Conservation (phyloP, 371 early-diverging fungal genomes). For the Smittium mucronatum region DNA sequence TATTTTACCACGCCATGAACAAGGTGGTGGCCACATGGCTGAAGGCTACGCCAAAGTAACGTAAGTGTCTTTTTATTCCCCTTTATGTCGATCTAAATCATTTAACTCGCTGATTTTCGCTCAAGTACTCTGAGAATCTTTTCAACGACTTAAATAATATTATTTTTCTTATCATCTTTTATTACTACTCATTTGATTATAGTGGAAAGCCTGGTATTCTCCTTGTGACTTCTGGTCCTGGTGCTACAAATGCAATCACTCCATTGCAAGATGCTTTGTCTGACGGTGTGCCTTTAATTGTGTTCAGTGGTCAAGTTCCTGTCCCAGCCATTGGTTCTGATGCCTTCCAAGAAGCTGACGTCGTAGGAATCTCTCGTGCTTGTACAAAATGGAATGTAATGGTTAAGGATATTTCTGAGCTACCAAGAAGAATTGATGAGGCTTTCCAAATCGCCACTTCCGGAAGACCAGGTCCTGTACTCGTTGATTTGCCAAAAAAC, state of each 20-base stretch:
- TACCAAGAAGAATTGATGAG: slow-evolving; percentile 92
- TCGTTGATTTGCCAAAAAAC: slow-evolving; percentile 95
- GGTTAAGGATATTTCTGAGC: slow-evolving; percentile 89
- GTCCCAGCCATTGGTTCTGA: slow-evolving; percentile 87
- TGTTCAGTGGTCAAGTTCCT: slow-evolving; percentile 88
- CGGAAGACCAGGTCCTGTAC: slow-evolving; percentile 94
- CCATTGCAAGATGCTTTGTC: slow-evolving; percentile 93
- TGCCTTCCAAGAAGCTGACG: slow-evolving; percentile 96
- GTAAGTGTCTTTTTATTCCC: background rate
- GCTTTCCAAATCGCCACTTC: slow-evolving; percentile 90
- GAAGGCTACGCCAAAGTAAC: slow-evolving; percentile 92
- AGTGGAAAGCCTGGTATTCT: slow-evolving; percentile 85
- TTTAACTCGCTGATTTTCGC: no score
- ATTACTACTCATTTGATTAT: background rate
- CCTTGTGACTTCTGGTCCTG: slow-evolving; percentile 94
- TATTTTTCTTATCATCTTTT: background rate
- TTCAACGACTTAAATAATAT: background rate
- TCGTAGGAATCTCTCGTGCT: slow-evolving; percentile 85
- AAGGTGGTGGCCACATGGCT: slow-evolving; percentile 97
- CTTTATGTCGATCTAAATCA: no score
- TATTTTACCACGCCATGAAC: slow-evolving; percentile 90
- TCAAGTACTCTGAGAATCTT: no score
- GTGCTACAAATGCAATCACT: slow-evolving; percentile 93
- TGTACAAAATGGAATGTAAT: slow-evolving; percentile 98
- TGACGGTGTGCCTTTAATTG: slow-evolving; percentile 90